Conservation (phyloP, 768 basidiomycete species). For the Boletus vermiculosoides region DNA sequence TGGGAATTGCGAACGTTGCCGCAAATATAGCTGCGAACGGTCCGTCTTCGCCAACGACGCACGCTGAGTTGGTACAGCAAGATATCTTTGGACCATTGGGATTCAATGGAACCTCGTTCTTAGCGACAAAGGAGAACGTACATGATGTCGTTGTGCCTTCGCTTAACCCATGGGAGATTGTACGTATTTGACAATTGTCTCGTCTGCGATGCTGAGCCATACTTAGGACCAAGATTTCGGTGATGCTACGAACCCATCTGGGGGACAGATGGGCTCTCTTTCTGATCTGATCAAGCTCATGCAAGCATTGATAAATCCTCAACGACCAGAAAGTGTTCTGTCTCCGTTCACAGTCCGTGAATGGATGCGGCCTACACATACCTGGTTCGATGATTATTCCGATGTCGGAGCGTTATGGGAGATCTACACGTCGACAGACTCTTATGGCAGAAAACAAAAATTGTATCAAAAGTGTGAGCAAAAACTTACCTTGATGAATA, state of each 20-base stretch:
- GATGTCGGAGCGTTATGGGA: constrained; percentile 47
- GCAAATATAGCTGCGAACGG: constrained; percentile 27
- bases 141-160: constrained; percentile 41
- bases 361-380: constrained; percentile 42
- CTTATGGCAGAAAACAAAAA: constrained; percentile 36
- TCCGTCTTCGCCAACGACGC: constrained; percentile 26
- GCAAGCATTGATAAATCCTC: constrained; percentile 46
- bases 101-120: constrained; percentile 43
- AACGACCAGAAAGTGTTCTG: constrained; percentile 32
- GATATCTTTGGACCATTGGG: constrained; percentile 52
- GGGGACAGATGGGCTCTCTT: constrained; percentile 52
- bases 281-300: constrained; percentile 44
- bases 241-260: constrained; percentile 43
- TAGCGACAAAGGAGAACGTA: constrained; percentile 36
- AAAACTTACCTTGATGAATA: background rate
- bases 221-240: constrained; percentile 40
- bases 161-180: constrained; percentile 35
- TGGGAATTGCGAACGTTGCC: constrained; percentile 38
- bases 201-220: background rate
- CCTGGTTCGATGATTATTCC: constrained; percentile 38
- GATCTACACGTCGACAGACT: constrained; percentile 33
- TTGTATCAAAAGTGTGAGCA: constrained; percentile 17
- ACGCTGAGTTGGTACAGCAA: constrained; percentile 44
- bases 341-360: constrained; percentile 37
- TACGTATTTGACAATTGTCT: constrained; percentile 18